phyloP scores from a whole-genome alignment of 305 asterid species.

The Fraxinus dipetala region DNA sequence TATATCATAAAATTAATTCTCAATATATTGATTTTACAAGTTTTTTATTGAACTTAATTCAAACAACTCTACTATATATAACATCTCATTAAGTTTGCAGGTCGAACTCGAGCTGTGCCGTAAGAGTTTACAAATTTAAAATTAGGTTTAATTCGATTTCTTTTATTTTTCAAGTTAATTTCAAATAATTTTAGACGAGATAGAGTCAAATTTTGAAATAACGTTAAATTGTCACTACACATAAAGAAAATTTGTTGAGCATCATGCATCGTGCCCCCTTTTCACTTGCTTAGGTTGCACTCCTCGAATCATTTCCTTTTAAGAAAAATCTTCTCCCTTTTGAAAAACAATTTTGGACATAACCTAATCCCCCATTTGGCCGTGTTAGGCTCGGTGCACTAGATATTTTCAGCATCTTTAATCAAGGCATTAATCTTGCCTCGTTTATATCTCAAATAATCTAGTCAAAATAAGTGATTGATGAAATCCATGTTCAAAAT shows the following conservation, averaged over 20 bases:
- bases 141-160: not conserved
- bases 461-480: not conserved
- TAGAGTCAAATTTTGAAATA: not conserved
- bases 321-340: constrained; percentile 34
- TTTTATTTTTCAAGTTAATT: not conserved
- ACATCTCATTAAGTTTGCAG: too few relatives aligned
- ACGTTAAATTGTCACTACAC: not conserved
- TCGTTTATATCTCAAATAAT: not conserved
- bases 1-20: too few relatives aligned
- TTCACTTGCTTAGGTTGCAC: constrained; percentile 54
- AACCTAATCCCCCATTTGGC: not conserved
- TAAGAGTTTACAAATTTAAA: not conserved
- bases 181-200: not conserved
- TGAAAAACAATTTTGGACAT: constrained; percentile 19
- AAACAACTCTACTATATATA: too few relatives aligned
- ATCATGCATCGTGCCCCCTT: constrained; percentile 27
- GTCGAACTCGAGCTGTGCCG: not conserved
- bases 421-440: not conserved
- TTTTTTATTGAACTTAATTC: too few relatives aligned
- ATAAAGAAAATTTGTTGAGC: not conserved
- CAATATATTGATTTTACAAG: not conserved
- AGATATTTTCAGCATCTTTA: not conserved
- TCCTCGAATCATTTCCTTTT: constrained; percentile 55
- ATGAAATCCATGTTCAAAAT: not conserved
- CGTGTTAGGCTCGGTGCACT: not conserved